A percentile compares a stretch with the other conserved stretches of the same genome.
phyloP scores from a whole-genome alignment of 345 rosid genomes.

The Kernera saxatilis region DNA sequence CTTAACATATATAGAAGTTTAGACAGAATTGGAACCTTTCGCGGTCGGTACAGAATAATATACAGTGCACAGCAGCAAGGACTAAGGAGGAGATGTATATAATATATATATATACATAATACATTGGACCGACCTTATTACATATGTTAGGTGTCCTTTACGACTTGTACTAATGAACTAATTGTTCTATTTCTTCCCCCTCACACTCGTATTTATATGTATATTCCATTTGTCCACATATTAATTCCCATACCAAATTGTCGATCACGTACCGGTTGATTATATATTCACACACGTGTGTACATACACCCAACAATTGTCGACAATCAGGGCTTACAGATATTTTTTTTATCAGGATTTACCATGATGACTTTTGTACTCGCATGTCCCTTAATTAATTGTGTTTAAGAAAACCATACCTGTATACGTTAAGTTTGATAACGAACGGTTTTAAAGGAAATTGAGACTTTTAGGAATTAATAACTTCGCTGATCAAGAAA shows the following conservation, averaged over 20 bases:
- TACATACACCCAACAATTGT: neutral
- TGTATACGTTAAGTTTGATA: too few species aligned
- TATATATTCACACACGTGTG: neutral
- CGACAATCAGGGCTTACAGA: neutral
- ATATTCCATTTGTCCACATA: neutral
- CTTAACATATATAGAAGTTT: too few species aligned
- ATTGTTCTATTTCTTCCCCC: neutral
- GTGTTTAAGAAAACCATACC: too few species aligned
- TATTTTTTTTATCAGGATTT: neutral
- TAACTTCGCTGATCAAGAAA: neutral
- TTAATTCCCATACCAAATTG: neutral
- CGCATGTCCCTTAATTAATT: too few species aligned
- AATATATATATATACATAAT: too few species aligned
- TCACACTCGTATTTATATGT: neutral
- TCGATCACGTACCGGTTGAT: neutral
- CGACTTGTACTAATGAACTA: too few species aligned
- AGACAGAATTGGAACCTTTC: too few species aligned
- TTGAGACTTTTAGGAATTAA: neutral
- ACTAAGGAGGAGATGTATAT: too few species aligned
- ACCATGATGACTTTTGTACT: neutral
- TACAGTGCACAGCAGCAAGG: too few species aligned
- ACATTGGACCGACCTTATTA: too few species aligned
- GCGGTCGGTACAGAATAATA: too few species aligned
- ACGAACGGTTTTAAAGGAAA: neutral
- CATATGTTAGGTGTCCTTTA: too few species aligned